Evolutionary conservation across 306 rosid genomes (phyloP), one percentile per base, ranked within the genome.

Genomic region (Macrotyloma uniflorum): DNA sequence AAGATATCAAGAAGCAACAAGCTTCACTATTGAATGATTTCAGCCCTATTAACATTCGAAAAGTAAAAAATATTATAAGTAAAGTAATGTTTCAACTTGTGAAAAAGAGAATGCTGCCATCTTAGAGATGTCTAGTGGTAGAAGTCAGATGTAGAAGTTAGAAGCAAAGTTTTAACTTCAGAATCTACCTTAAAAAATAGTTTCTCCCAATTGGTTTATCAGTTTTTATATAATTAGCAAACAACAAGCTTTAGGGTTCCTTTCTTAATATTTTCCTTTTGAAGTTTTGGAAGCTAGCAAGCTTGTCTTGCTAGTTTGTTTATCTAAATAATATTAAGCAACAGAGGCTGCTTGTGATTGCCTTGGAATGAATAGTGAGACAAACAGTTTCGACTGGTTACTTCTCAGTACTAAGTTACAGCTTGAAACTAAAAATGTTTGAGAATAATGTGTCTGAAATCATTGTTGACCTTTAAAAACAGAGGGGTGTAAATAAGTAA

Each of bases 1-100:
- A 87, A 3, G n/a, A 88, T 59, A 88, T 84, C 89, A 91, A 84
- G 86, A 68, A 89, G 85, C 92, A 91, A 76, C 89, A 87, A 65
- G n/a, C 91, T 83, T 85, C 81, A 47, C 5, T 81, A 4, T 74
- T 65, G 51, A 93, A 76, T 35, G 89, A 86, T 88, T 87, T 86
- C 23, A 93, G 84, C 23, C 43, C 91, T 86, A 49, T 67, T 20
- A 65, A 32, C 35, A 1, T 32, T 32, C 0, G 35, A 3, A 32
- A 32, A 32, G 0, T 5, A 32, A 32, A 32, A 3, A 32, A 12
- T 6, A 43, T 13, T 12, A 43, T 0, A 43, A 43, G 49, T 38
- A 38, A 8, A 38, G 12, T 43, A 43, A 13, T 43, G 12, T 13
- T 43, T 43, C 49, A 43, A 43, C 5, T 12, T 13, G 49, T 43